These are phyloP conservation scores for Pseudogymnoascus sp. DNA, from an alignment of 2,329 filamentous ascomycete species.

Conservation along the genomic window DNA sequence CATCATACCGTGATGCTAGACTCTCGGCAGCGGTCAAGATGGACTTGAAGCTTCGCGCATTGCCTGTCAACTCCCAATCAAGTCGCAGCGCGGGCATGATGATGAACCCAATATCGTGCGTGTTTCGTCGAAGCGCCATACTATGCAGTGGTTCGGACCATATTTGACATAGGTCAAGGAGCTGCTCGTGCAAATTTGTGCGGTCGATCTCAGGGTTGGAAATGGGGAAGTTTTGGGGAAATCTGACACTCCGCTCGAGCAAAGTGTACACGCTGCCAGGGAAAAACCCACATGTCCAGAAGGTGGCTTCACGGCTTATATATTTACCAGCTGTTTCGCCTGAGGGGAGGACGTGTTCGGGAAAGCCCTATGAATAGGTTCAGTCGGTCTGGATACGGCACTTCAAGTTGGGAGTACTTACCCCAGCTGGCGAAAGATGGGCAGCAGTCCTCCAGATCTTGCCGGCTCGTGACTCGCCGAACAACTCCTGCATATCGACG, in stretches of 20 bases:
- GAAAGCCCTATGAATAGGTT: too few relatives aligned
- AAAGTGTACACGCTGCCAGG: constrained; percentile 8
- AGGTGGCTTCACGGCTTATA: neutral
- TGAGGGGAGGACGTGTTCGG: neutral
- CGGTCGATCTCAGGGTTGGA: neutral
- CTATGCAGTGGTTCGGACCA: constrained; percentile 15
- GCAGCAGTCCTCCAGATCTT: too few relatives aligned
- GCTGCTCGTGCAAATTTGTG: constrained; percentile 9
- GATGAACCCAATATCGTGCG: constrained; percentile 41
- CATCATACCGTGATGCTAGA: constrained; percentile 14
- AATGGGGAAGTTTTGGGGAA: neutral
- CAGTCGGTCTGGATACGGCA: too few relatives aligned
- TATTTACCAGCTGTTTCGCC: neutral
- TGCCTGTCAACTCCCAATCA: constrained; percentile 19
- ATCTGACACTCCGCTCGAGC: constrained; percentile 5
- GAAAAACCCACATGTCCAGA: constrained; percentile 13
- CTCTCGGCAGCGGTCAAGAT: constrained; percentile 24
- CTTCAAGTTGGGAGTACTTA: too few relatives aligned
- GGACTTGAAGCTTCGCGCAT: constrained; percentile 15
- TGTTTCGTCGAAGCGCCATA: constrained; percentile 27
- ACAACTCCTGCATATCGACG: too few relatives aligned
- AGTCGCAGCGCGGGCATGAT: constrained; percentile 35
- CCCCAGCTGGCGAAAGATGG: too few relatives aligned
- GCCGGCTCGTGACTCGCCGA: too few relatives aligned
- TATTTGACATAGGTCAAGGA: constrained; percentile 12